These are phyloP conservation scores for Colletotrichum caudatum DNA, from an alignment of 2,329 filamentous ascomycete species.

Conservation along the genomic window DNA sequence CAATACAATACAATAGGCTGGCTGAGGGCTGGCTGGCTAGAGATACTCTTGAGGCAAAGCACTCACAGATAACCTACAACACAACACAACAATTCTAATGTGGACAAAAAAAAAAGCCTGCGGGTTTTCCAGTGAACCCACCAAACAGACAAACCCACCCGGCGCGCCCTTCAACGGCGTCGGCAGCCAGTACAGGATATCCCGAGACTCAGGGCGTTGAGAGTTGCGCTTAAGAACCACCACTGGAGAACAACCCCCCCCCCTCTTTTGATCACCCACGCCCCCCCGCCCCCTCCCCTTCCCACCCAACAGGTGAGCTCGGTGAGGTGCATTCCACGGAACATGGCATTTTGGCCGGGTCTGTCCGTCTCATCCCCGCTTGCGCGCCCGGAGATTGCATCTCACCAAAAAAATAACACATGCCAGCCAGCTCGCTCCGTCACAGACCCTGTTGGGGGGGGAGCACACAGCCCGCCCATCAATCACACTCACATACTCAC, in stretches of 20 bases:
- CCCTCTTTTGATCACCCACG: no score
- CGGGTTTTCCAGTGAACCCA: neutral
- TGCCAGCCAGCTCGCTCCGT: neutral
- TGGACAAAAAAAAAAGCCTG: neutral
- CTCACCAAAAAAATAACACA: constrained; percentile 12
- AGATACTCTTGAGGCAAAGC: constrained; percentile 4
- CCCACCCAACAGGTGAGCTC: constrained; percentile 5
- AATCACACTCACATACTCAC: neutral
- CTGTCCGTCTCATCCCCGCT: constrained; percentile 1
- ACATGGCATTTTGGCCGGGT: neutral
- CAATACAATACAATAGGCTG: no score
- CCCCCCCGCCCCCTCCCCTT: no score
- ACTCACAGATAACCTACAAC: neutral
- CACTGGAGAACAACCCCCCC: no score
- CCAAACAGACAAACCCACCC: neutral
- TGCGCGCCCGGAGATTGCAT: neutral
- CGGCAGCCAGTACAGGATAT: neutral
- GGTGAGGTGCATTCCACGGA: neutral
- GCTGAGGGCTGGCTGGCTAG: neutral
- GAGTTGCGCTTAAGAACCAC: neutral
- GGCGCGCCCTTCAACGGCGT: constrained; percentile 5
- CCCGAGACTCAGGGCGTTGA: neutral
- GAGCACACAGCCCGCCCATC: constrained; percentile 9
- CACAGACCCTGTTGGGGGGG: constrained; percentile 35
- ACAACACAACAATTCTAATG: neutral